These are phyloP conservation scores for Globisporangium cylindrosporum DNA, from an alignment of 352 stramenopile genomes.

Conservation along the genomic window DNA sequence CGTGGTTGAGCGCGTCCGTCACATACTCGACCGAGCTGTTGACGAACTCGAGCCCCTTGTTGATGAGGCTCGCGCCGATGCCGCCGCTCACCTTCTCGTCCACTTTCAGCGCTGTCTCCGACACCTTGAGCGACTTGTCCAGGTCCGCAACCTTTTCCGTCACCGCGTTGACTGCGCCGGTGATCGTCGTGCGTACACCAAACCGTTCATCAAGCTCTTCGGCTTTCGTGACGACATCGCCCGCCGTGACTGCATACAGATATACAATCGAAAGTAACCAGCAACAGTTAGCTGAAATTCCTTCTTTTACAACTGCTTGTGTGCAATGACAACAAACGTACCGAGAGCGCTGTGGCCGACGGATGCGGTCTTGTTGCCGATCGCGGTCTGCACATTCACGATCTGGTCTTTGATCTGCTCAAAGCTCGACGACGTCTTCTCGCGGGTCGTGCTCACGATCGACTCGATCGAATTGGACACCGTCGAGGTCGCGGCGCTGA, in stretches of 20 bases:
- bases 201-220: slow-evolving; percentile 60
- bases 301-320: too few species aligned
- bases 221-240: slow-evolving; percentile 49
- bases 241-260: slow-evolving; percentile 33
- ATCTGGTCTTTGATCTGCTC: slow-evolving; percentile 59
- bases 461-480: slow-evolving; percentile 68
- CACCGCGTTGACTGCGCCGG: slow-evolving; percentile 44
- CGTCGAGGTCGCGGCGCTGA: slow-evolving; percentile 33
- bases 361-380: slow-evolving; percentile 24
- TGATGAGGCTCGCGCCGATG: slow-evolving; percentile 52
- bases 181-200: slow-evolving; percentile 49
- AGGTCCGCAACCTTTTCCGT: slow-evolving; percentile 52
- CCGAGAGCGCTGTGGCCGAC: slow-evolving; percentile 13
- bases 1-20: slow-evolving; percentile 54
- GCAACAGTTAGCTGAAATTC: neutral
- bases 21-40: slow-evolving; percentile 72
- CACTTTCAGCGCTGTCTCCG: slow-evolving; percentile 57
- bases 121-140: slow-evolving; percentile 60
- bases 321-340: neutral
- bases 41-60: slow-evolving; percentile 49
- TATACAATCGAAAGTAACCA: too few species aligned
- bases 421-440: slow-evolving; percentile 54
- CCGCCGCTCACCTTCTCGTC: slow-evolving; percentile 76
- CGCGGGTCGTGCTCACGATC: slow-evolving; percentile 56
- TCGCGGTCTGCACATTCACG: slow-evolving; percentile 37